phyloP scores from a whole-genome alignment of 805 yeast genomes.

The Candida boidinii region DNA sequence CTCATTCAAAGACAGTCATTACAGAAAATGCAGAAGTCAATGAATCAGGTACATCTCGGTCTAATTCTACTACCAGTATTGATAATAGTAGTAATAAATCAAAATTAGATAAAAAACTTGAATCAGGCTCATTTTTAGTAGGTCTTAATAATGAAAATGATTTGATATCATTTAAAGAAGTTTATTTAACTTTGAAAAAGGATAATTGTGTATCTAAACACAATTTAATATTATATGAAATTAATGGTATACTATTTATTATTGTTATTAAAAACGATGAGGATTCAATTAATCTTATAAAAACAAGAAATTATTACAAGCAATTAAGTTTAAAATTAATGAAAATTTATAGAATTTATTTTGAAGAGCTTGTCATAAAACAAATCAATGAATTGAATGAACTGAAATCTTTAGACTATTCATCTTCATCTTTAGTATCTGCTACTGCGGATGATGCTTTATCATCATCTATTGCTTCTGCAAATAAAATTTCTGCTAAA shows the following conservation, averaged over 20 bases:
- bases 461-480: too few species aligned
- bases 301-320: conserved; percentile 4
- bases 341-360: conserved; percentile 13
- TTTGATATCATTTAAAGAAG: conserved; percentile 7
- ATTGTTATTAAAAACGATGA: conserved; percentile 9
- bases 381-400: conserved; percentile 14
- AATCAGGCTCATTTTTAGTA: conserved; percentile 16
- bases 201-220: conserved; percentile 2
- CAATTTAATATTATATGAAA: conserved; percentile 20
- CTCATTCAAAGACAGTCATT: too few species aligned
- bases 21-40: too few species aligned
- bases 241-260: conserved; percentile 19
- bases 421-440: too few species aligned
- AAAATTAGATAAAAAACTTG: conserved; percentile 5
- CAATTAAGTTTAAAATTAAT: conserved; percentile 11
- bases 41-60: too few species aligned
- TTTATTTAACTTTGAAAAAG: conserved; percentile 4
- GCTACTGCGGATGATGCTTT: too few species aligned
- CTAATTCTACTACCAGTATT: too few species aligned
- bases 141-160: conserved; percentile 17
- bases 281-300: not conserved
- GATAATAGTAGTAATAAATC: too few species aligned
- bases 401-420: too few species aligned
- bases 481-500: too few species aligned
- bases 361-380: conserved; percentile 16